Evolutionary conservation across 208 protist genomes (phyloP), one percentile per base, ranked within the genome.

Genomic region (Naegleria lovaniensis): DNA sequence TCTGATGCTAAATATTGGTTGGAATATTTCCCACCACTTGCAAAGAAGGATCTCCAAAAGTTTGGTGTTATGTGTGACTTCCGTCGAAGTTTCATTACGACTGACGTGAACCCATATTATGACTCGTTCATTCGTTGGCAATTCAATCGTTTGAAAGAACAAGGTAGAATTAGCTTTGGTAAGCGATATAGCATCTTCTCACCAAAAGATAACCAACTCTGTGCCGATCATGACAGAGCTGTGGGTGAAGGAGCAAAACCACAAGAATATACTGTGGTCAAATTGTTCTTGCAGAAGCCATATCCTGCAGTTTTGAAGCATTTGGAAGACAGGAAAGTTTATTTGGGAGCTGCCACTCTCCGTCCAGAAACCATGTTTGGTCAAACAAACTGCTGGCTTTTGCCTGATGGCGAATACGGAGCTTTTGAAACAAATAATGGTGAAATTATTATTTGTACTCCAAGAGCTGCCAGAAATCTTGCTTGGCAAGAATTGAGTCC

Each of bases 331-430:
- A 83, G 94, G 36, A 94, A 94, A n/a, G 96, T 99, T n/a, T 98
- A 97, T 92, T 93, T 99, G 11, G 96, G 98, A 11, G 96, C 98
- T 41, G 99, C 98, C 15, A 99, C 99, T n/a, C 96, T 99, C 4
- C 95, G 99, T 43, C 97, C 99, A 40, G 99, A 99, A 95, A 99
- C 99, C 43, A 99, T 99, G 96, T 97, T 97, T 92, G 96, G 96
- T 19, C 99, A 99, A 94, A 99, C 99, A 76, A 99, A 99, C 94
- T 99, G 98, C 95, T 99, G 98, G 98, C 94, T 99, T 25, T 95
- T 97, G 36, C 98, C 98, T 58, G 95, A 96, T 59, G 96, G 98
- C 52, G 93, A 94, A 38, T 99, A 99, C 96, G 96, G 96, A 86
- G 97, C 96, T 22, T 99, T 97, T 92, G 92, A 95, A 52, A 94